Base-by-base conservation (phyloP, 495 filamentous ascomycete genomes). In the Xeromyces bisporus region DNA sequence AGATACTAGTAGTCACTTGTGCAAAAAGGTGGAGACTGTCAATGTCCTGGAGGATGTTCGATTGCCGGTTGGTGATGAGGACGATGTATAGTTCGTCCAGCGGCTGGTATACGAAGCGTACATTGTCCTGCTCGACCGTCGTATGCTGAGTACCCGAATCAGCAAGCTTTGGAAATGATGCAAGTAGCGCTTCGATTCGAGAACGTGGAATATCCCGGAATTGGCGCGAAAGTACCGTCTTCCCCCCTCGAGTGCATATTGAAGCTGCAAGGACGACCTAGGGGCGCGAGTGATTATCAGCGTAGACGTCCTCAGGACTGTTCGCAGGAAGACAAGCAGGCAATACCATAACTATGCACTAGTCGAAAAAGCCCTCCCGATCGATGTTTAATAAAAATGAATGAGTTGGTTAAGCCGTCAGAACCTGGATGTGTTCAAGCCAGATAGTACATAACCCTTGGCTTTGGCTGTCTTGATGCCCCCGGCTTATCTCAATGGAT, bases 51-150 rank as follows among this genome's bases (percentile, higher is more conserved):
- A 97, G 70, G 42, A 96, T 97, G 62, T 97, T 97, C 44, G 84
- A 93, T 68, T 96, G 87, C 35, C 83, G 82, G 65, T 96, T 96
- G 60, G 91, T 97, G 56, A 97, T 96, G 38, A 97, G 75, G 32
- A 97, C 86, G 71, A 97, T 93, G 68, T 96, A 97, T 37, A 97
- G 73, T 63, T 96, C 91, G 56, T 97, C 91, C 32, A 97, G 69
- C 36, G 91, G 89, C 55, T 97, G 89, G 64, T 97, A 97, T 31
- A 96, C 89, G 50, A 93, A 97, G 53, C 89, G 89, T 42, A 97
- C 89, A 67, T 93, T 94, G 64, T 97, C 89, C 53, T 93, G 87
- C 55, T 97, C 89, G 31, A 93, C 84, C 9, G 81, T 97, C 6
- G 89, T 97, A 53, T 97, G 89, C 51, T 97, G 89, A 29, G 84